Base-by-base conservation (phyloP, 1,284 basidiomycete species). In the Microbotryum scabiosae region DNA sequence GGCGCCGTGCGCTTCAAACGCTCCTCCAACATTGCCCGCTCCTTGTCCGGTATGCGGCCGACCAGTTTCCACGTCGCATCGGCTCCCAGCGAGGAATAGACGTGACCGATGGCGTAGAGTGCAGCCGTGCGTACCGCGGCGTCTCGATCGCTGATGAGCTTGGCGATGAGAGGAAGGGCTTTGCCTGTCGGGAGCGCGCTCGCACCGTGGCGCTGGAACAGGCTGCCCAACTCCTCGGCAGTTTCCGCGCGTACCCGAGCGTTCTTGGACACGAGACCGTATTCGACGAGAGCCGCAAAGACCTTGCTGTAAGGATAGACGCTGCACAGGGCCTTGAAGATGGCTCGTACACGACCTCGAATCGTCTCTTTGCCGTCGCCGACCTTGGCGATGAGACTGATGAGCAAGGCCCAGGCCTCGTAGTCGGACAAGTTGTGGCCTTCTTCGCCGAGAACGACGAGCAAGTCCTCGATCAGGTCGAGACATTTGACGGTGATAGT, bases 11-110 rank as follows among this genome's bases (percentile, higher is more conserved):
- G 85, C 65, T 90, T 86, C 23, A 96, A 76, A 20, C 90, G 82
- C 73, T 94, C 92, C 73, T 94, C 90, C 30, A 96, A 80, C 71
- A 94, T 87, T 18, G 89, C 89, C 74, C 87, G 89, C 70, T 94
- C 91, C 73, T 93, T 94, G 1, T 86, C 79, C 41, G 87, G 82
- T 46, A 96, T 76, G 5, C 80, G 72, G 3, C 90, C 90, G 44
- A 92, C 86, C 14, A 86, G 76, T 20, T 82, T 79, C 87, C 88
- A 93, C 16, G 93, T 82, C 66, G 85, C 87, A 68, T 96, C 90
- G 16, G 58, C 32, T 25, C 92, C 91, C 21, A 88, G 82, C 16
- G 90, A 80, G 23, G 82, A 80, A 73, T 92, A 96, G 3, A 82
- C 87, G 73, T 93, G 88, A 84, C 91, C 85, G 56, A 96, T 76